Percentiles rank a stretch among this genome's conserved stretches.
Conservation (phyloP, 148 eudicot genomes). For the Silene uniflora region DNA sequence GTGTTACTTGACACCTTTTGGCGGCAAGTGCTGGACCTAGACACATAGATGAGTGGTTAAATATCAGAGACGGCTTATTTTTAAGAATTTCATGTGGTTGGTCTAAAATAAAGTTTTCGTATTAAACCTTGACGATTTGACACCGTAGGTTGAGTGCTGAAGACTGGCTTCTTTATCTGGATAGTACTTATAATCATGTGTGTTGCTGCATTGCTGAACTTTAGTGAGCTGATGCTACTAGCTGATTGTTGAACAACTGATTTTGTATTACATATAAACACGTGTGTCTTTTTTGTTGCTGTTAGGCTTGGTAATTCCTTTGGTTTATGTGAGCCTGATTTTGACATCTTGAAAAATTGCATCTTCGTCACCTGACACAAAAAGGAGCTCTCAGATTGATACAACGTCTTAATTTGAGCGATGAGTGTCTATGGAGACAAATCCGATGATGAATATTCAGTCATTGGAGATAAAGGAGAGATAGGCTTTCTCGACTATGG, state of each 20-base stretch:
- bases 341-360: slow-evolving; percentile 3
- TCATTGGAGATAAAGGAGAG: slow-evolving; percentile 75
- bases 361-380: background rate
- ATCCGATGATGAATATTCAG: slow-evolving; percentile 58
- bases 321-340: slow-evolving; percentile 3
- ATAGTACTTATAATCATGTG: background rate
- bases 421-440: slow-evolving; percentile 31
- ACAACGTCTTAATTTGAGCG: background rate
- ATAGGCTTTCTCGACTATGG: slow-evolving; percentile 68
- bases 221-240: background rate
- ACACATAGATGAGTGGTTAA: background rate
- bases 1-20: no score
- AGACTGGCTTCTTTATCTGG: background rate
- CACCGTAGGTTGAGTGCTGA: background rate
- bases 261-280: background rate
- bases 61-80: background rate
- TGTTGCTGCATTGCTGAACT: background rate
- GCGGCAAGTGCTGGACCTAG: background rate
- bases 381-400: background rate
- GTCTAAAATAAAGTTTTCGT: background rate
- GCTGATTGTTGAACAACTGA: background rate
- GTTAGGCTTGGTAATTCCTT: background rate
- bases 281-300: background rate
- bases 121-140: background rate
- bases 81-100: no score